Evolutionary conservation across 371 early-diverging fungal genomes (phyloP), one percentile per base, ranked within the genome.

Genomic region (Actinomortierella ambigua): DNA sequence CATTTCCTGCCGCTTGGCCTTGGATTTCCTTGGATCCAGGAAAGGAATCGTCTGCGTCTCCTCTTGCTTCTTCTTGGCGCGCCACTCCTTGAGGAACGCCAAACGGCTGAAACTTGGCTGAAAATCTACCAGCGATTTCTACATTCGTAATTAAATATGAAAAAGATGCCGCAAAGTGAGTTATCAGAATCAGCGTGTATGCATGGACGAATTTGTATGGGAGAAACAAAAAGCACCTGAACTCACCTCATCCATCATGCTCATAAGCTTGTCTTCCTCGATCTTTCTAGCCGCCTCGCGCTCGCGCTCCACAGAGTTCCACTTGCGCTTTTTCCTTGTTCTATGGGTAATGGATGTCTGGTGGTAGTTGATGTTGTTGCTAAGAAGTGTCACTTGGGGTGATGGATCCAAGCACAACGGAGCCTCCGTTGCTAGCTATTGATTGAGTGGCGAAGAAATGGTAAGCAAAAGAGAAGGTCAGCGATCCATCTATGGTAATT

Each of bases 21-120:
- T 82, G 17, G 79, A 77, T 65, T 84, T 84, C 46, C 83, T 86
- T 26, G 68, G 59, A 34, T 86, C 86, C 51, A 86, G 69, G 15
- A 82, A 81, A 2, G 82, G 80, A 27, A 85, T 69, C 17, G 78
- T 62, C 43, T 86, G 84, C 17, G 73, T 62, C 29, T 69, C 80
- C 47, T 71, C 49, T 58, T 78, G 77, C 43, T 76, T 77, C 47
- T 80, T 79, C 63, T 85, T 86, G 43, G 73, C 61, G 53, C 84
- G 75, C 87, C 87, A 86, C 46, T 86, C 85, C 50, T 83, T 84
- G 54, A 85, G 78, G 77, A 84, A 86, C 7, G 87, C 82, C 27
- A 86, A 78, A 43, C 84, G 82, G 27, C 83, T 81, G 75, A 86
- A 86, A 43, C 81, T 85, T 29, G 56, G 67, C 50, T 65, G 61